phyloP scores from a whole-genome alignment of 345 rosid species.

The Stellera chamaejasme region DNA sequence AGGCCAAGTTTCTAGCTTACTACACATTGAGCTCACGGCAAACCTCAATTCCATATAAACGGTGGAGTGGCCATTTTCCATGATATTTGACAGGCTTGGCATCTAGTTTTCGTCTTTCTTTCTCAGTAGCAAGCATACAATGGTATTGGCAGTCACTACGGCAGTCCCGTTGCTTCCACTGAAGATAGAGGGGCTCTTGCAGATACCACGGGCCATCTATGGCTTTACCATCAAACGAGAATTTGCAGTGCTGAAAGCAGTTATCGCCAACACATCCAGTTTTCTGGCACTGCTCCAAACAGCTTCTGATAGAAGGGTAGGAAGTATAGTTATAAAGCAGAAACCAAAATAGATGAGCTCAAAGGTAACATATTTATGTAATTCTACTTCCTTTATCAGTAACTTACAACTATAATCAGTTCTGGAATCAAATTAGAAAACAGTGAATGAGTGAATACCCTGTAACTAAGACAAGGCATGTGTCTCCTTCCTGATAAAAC shows the following conservation, averaged over 20 bases:
- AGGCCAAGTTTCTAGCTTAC: no score
- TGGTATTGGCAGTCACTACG: slow-evolving; percentile 52
- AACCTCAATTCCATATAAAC: slow-evolving; percentile 68
- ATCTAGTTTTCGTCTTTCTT: slow-evolving; percentile 53
- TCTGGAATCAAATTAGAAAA: no score
- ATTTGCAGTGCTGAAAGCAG: slow-evolving; percentile 77
- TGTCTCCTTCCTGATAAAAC: no score
- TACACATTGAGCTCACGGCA: no score
- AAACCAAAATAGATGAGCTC: neutral
- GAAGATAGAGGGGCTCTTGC: slow-evolving; percentile 71
- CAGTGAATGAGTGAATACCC: no score
- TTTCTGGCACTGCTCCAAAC: slow-evolving; percentile 57
- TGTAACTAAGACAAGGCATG: no score
- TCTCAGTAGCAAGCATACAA: slow-evolving; percentile 73
- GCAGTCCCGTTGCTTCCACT: slow-evolving; percentile 89
- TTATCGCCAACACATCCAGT: slow-evolving; percentile 66
- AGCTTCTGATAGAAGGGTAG: slow-evolving; percentile 33
- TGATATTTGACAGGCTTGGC: slow-evolving; percentile 64
- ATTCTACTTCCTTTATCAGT: no score
- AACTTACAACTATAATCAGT: no score
- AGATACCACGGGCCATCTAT: slow-evolving; percentile 67
- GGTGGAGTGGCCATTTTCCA: slow-evolving; percentile 76
- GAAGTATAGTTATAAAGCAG: no score
- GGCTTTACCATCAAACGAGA: slow-evolving; percentile 67
- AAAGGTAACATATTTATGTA: neutral